Percentiles rank a stretch among this genome's conserved stretches.
Conservation (phyloP, 1,284 basidiomycete genomes). For the Rhodotorula sp. region DNA sequence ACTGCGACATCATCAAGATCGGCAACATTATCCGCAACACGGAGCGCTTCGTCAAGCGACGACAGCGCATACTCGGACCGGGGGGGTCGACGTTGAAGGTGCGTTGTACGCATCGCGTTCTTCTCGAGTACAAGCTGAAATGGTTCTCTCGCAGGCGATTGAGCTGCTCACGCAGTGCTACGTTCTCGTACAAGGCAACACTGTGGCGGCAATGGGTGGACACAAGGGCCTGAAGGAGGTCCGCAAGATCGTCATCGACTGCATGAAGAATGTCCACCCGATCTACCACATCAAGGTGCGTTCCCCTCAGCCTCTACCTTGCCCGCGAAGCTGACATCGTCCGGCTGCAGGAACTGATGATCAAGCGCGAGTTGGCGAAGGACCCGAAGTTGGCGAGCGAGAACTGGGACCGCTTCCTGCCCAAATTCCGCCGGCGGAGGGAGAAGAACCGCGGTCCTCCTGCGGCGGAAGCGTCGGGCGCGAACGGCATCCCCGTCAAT, state of each 20-base stretch:
- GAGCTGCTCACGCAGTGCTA: constrained; percentile 96
- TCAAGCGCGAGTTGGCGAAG: constrained; percentile 94
- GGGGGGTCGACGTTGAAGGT: constrained; percentile 96
- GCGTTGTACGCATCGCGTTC: constrained; percentile 24
- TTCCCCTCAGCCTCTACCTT: background rate
- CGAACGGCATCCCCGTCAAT: constrained; percentile 33
- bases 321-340: background rate
- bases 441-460: constrained; percentile 72
- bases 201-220: constrained; percentile 95
- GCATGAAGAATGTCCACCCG: constrained; percentile 99
- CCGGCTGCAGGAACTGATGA: constrained; percentile 83
- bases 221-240: constrained; percentile 96
- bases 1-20: constrained; percentile 98
- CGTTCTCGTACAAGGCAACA: constrained; percentile 96
- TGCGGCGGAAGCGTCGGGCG: constrained; percentile 43
- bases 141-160: constrained; percentile 67
- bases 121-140: background rate
- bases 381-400: constrained; percentile 93
- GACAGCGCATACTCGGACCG: constrained; percentile 95
- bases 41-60: constrained; percentile 92
- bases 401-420: constrained; percentile 96
- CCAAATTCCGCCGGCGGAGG: constrained; percentile 91
- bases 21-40: constrained; percentile 92
- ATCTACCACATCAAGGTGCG: constrained; percentile 96
- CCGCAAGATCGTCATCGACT: constrained; percentile 89